Conservation (phyloP, 306 rosid genomes). For the Quercus agrifolia region DNA sequence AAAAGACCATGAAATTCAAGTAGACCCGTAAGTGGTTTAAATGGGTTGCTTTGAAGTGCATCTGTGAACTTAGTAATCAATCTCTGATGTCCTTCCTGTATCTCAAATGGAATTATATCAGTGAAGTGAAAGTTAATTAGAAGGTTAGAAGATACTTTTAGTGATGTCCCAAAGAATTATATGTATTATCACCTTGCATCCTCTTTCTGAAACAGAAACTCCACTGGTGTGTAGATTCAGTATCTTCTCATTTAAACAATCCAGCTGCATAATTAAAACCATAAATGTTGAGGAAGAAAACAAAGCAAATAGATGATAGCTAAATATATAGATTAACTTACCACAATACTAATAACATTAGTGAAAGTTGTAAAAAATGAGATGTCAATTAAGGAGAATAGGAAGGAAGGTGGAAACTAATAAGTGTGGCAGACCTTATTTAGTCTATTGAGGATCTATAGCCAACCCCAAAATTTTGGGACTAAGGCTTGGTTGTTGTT, state of each 20-base stretch:
- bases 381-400: no score
- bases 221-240: constrained; percentile 23
- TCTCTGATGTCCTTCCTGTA: constrained; percentile 42
- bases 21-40: constrained; percentile 49
- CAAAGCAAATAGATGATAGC: not conserved
- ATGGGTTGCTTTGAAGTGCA: constrained; percentile 35
- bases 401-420: no score
- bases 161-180: constrained; percentile 2
- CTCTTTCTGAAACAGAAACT: constrained; percentile 25
- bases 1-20: constrained; percentile 55
- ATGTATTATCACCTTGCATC: constrained; percentile 38
- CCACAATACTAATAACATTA: not conserved
- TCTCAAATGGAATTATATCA: constrained; percentile 11
- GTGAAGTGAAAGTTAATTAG: constrained; percentile 12
- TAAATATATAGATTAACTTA: not conserved
- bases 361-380: no score
- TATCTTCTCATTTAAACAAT: constrained; percentile 69
- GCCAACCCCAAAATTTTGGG: no score
- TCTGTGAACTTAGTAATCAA: constrained; percentile 31
- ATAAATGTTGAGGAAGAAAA: constrained; percentile 20
- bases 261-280: constrained; percentile 55
- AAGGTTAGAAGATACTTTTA: constrained; percentile 10
- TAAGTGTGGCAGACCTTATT: no score
- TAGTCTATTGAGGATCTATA: no score
- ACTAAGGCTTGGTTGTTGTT: no score